Evolutionary conservation across 2,329 filamentous ascomycete genomes (phyloP).

Genomic region (Dothistroma septosporum): DNA sequence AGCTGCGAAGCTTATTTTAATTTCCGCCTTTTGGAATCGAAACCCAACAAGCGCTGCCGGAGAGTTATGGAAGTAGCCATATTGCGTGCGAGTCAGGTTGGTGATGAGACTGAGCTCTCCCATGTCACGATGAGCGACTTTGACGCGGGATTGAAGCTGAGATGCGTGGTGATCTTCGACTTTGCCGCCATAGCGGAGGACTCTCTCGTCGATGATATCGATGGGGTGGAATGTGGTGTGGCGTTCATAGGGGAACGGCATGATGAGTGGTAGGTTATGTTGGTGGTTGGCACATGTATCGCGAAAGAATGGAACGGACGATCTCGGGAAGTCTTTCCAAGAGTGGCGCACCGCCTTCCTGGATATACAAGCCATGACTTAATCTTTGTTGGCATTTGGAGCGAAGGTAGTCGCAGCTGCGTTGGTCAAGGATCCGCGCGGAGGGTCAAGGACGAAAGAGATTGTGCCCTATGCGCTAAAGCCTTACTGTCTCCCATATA

Average conservation of each 20-base stretch:
- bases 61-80: constrained; percentile 10
- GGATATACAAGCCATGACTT: no score
- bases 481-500: no score
- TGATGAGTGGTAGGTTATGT: not conserved
- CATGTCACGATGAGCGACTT: constrained; percentile 13
- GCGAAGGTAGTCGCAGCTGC: no score
- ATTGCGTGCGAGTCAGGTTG: constrained; percentile 12
- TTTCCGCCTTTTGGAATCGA: constrained; percentile 16
- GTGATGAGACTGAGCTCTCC: constrained; percentile 12
- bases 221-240: constrained; percentile 9
- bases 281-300: not conserved
- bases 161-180: constrained; percentile 8
- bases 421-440: no score
- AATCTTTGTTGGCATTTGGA: no score
- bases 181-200: constrained; percentile 12
- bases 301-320: not conserved
- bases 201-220: constrained; percentile 16
- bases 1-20: constrained; percentile 6
- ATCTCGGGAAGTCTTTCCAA: not conserved
- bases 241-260: constrained; percentile 3
- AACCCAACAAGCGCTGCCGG: constrained; percentile 14
- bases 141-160: not conserved
- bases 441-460: no score
- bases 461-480: no score
- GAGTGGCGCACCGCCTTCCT: no score